A percentile compares a stretch with the other conserved stretches of the same genome.
Evolutionary conservation across 2,329 filamentous ascomycete species (phyloP).

Genomic region (Epichloe sibirici): DNA sequence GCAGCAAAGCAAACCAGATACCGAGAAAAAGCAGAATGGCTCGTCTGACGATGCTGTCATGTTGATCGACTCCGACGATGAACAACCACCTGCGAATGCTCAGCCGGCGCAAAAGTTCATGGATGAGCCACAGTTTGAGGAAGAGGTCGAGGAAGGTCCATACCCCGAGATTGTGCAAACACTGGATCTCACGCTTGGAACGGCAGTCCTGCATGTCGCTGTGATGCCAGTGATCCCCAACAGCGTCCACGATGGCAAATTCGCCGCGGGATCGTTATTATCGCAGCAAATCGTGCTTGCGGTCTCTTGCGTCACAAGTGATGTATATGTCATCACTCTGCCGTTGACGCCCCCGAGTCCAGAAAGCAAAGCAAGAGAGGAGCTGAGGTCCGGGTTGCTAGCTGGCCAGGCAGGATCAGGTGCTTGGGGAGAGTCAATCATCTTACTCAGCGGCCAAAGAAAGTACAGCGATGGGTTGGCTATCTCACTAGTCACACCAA

Average conservation of each 20-base stretch:
- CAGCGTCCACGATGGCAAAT: conserved; percentile 33
- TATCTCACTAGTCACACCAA: conserved; percentile 37
- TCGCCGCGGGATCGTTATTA: conserved; percentile 35
- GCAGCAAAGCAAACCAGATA: conserved; percentile 19
- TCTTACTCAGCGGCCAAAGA: conserved; percentile 40
- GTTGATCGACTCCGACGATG: conserved; percentile 52
- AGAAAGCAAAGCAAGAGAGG: conserved; percentile 42
- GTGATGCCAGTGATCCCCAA: conserved; percentile 40
- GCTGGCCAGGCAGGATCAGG: conserved; percentile 45
- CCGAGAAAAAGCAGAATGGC: conserved; percentile 39
- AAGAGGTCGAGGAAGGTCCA: conserved; percentile 33
- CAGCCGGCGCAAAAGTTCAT: conserved; percentile 24
- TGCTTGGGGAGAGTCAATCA: conserved; percentile 50
- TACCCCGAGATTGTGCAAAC: conserved; percentile 47
- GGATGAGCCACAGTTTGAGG: conserved; percentile 48
- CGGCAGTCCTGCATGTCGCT: conserved; percentile 42
- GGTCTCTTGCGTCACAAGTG: conserved; percentile 44
- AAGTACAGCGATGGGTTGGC: conserved; percentile 43
- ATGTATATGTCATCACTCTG: conserved; percentile 44
- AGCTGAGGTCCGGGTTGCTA: conserved; percentile 38
- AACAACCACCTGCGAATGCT: conserved; percentile 28
- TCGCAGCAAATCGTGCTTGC: conserved; percentile 49
- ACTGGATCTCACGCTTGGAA: conserved; percentile 47
- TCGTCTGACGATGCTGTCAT: conserved; percentile 41
- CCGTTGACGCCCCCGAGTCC: conserved; percentile 50